Evolutionary conservation across 345 rosid species (phyloP).

Genomic region (Aurinia saxatilis): DNA sequence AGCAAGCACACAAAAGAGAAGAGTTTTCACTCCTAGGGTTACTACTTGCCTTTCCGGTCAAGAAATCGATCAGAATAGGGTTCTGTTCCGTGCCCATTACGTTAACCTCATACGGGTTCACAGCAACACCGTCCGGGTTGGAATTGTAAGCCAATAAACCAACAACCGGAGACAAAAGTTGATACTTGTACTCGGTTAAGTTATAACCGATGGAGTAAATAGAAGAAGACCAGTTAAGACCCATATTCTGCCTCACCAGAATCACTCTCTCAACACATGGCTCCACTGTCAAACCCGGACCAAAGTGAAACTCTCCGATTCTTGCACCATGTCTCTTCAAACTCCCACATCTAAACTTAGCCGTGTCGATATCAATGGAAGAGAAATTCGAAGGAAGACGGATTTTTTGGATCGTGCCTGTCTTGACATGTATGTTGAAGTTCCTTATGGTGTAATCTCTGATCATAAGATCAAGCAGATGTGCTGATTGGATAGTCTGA

Average conservation of each 20-base stretch:
- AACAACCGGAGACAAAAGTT: conserved; percentile 28
- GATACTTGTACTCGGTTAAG: conserved; percentile 16
- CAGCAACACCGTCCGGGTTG: conserved; percentile 29
- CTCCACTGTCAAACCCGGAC: conserved; percentile 22
- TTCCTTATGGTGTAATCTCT: conserved; percentile 76
- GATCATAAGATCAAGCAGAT: conserved; percentile 68
- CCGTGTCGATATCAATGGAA: conserved; percentile 43
- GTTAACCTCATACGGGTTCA: conserved; percentile 28
- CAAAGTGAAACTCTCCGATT: conserved; percentile 28
- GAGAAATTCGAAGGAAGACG: conserved; percentile 73
- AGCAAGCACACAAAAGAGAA: conserved; percentile 31
- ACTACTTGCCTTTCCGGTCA: not conserved
- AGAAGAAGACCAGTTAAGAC: conserved; percentile 29
- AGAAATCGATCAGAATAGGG: conserved; percentile 28
- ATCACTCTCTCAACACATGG: conserved; percentile 32
- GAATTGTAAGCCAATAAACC: conserved; percentile 35
- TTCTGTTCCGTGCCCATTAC: conserved; percentile 12
- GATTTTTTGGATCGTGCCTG: conserved; percentile 58
- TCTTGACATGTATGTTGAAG: conserved; percentile 42
- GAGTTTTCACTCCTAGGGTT: not conserved
- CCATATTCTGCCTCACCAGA: conserved; percentile 30
- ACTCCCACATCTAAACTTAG: conserved; percentile 34
- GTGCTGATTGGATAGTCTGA: conserved; percentile 52
- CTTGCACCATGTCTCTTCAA: conserved; percentile 26
- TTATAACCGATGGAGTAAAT: conserved; percentile 28